Evolutionary conservation across 2,329 filamentous ascomycete genomes (phyloP).

Genomic region (Paramyrothecium roridum): DNA sequence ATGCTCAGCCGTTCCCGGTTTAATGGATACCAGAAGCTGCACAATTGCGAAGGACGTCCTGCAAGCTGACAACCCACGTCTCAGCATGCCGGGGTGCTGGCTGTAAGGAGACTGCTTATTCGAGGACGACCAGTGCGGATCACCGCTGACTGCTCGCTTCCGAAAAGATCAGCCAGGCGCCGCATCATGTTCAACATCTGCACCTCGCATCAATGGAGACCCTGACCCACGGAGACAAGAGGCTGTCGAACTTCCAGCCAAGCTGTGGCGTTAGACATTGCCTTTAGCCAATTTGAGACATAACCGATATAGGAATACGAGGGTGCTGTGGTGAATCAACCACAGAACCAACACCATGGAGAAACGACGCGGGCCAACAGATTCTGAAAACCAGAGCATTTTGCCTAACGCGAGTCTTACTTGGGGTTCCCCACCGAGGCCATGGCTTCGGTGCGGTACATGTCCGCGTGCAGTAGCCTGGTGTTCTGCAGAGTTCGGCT

Average conservation of each 20-base stretch:
- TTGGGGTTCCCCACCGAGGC: neutral
- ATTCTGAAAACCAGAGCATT: neutral
- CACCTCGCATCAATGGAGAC: too few relatives aligned
- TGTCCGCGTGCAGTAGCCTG: neutral
- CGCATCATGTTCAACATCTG: too few relatives aligned
- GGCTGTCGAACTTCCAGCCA: neutral
- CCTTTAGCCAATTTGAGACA: neutral
- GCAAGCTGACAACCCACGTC: too few relatives aligned
- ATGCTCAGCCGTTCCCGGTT: neutral
- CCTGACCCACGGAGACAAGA: too few relatives aligned
- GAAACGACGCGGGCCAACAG: neutral
- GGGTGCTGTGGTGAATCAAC: neutral
- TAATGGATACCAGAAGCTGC: too few relatives aligned
- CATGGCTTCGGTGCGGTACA: too few relatives aligned
- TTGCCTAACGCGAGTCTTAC: neutral
- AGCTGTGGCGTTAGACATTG: neutral
- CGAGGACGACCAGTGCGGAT: neutral
- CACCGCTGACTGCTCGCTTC: neutral
- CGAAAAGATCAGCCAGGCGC: neutral
- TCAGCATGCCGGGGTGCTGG: neutral
- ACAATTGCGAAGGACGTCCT: too few relatives aligned
- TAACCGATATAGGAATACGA: neutral
- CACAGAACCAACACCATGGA: neutral
- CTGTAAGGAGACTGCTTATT: neutral
- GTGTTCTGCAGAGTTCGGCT: neutral